Evolutionary conservation across 805 yeast genomes (phyloP), one percentile per base, ranked within the genome.

Genomic region (Candida methanosorbosa): DNA sequence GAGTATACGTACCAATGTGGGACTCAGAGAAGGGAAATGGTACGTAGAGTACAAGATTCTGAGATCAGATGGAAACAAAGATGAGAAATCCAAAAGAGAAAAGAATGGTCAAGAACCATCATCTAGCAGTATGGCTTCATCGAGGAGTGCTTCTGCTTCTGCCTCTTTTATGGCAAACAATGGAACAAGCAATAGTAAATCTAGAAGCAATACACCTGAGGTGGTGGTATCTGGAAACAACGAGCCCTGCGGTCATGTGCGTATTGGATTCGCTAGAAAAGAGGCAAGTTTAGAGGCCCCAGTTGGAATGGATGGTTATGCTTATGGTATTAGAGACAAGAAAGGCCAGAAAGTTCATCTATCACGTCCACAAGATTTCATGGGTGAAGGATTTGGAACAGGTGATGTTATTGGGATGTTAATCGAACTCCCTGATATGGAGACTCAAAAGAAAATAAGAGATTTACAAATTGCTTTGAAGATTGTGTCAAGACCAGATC

Each of bases 241-340:
- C 18, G 18, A 27, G 4, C 11, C 15, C 15, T 12, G 34, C 18
- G 52, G 63, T 13, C 90, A 88, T 54, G 86, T 92, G 2, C 61
- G 98, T 20, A 51, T 88, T 20, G 99, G 99, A 0, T 51, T 90
- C 25, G 81, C 81, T 0, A 63, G 97, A 34, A 69, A 86, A 41
- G 97, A 90, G 50, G 92, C 95, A 2, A 74, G 86, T 33, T 57
- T 88, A 29, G 97, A 90, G 45, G 95, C 94, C 0, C 97, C 99
- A 0, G 92, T 88, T 5, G 99, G 99, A 3, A 85, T 75, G 48
- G 97, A 92, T 56, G 90, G 87, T 0, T 92, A 87, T 59, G 90
- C 96, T 0, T 90, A 92, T 56, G 97, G 95, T 2, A 50, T 92
- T 3, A 67, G 97, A 39, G 97, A 90, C 57, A 68, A 70, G 25